Base-by-base conservation (phyloP, 1,284 basidiomycete genomes). In the Spongispora temasekensis region DNA sequence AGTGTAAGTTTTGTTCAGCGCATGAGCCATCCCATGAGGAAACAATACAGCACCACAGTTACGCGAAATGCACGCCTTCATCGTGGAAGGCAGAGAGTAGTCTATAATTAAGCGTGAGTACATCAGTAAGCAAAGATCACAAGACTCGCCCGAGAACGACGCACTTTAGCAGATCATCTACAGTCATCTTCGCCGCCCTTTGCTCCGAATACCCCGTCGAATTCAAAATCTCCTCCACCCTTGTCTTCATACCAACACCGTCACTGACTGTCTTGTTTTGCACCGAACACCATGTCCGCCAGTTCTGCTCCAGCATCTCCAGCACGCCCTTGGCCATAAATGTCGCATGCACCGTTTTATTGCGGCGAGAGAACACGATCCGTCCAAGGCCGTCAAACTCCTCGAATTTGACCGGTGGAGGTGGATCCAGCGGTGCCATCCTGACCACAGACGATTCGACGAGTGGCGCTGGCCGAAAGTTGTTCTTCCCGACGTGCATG, bases 301-400 rank as follows among this genome's bases (percentile, higher is more conserved):
- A 93, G 75, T 98, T 99, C 70, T 87, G 87, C 77, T 98, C 96
- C 64, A 98, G 76, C 91, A 99, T 93, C 68, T 96, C 93, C 71
- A 93, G 84, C 15, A 99, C 95, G 4, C 97, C 97, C 72, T 93
- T 95, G 5, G 96, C 95, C 79, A 88, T 86, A 74, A 92, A 98
- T 67, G 88, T 93, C 10, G 91, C 95, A 68, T 96, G 86, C 0
- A 95, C 78, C 5, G 88, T 95, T 80, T 98, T 98, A 77, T 99
- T 98, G 68, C 91, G 82, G 55, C 97, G 79, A 44, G 87, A 89
- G 71, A 99, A 99, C 52, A 98, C 79, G 66, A 99, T 95, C 44
- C 93, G 83, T 55, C 90, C 94, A 64, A 99, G 79, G 1, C 97
- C 97, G 72, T 99, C 97, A 71, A 98, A 98, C 78, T 99, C 97